Conservation (phyloP, 2,329 filamentous ascomycete genomes). For the Berkeleyomyces rouxiae region DNA sequence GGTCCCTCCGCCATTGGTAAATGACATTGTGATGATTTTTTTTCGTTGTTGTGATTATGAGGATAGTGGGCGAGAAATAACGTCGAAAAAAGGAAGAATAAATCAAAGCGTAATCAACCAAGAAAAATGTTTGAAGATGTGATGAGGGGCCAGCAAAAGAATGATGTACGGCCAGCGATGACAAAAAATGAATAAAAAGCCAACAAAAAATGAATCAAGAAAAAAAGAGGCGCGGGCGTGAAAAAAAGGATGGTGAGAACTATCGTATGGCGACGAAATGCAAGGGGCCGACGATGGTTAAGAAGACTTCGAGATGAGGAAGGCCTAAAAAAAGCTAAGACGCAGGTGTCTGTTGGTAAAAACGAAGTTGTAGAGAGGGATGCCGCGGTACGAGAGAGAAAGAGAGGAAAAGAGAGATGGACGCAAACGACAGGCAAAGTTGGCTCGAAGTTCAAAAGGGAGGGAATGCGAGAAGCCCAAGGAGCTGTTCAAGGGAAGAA, state of each 20-base stretch:
- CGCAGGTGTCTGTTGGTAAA: neutral
- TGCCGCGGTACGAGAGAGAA: neutral
- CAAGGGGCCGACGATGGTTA: neutral
- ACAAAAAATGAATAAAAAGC: neutral
- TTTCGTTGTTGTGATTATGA: neutral
- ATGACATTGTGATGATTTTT: constrained; percentile 32
- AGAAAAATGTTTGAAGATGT: neutral
- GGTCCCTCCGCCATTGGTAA: constrained; percentile 48
- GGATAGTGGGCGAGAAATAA: neutral
- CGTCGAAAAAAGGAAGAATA: neutral
- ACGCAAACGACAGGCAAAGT: constrained; percentile 4
- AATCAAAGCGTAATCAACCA: neutral
- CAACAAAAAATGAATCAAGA: constrained; percentile 1
- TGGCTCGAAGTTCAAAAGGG: constrained; percentile 4
- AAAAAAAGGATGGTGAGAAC: neutral
- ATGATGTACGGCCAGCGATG: neutral
- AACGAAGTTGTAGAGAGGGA: neutral
- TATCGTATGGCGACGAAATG: constrained; percentile 3
- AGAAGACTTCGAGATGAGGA: neutral
- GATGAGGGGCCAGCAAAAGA: neutral
- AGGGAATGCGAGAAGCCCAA: neutral
- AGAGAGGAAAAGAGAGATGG: neutral
- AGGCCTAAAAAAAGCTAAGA: neutral
- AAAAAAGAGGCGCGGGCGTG: neutral
- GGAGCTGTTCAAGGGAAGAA: neutral